phyloP scores from a whole-genome alignment of 192 early-diverging fungal species.

The Dimargaris cristalligena region DNA sequence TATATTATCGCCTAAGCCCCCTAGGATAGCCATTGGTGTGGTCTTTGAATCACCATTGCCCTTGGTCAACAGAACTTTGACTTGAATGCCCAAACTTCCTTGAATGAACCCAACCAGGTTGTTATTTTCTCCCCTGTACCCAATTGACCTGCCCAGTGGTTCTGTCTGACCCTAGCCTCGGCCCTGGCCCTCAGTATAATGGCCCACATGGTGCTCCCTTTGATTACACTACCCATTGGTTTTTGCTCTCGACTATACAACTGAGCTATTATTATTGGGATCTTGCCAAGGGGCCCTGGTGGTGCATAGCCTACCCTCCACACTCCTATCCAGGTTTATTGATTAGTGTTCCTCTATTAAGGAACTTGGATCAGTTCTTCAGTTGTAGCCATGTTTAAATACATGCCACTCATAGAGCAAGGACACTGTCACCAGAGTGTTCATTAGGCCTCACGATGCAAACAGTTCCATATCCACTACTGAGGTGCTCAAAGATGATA shows the following conservation, averaged over 20 bases:
- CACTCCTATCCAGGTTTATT: too few species aligned
- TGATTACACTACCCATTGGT: background rate
- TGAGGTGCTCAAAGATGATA: too few species aligned
- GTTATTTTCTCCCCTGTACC: conserved; percentile 11
- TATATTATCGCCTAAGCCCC: too few species aligned
- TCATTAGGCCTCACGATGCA: background rate
- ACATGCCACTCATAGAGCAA: background rate
- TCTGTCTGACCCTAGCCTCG: background rate
- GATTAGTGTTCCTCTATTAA: too few species aligned
- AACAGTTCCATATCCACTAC: conserved; percentile 3
- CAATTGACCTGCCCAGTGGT: background rate
- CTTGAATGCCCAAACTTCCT: background rate
- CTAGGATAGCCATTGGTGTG: too few species aligned
- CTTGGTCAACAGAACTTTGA: conserved; percentile 13
- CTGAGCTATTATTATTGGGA: background rate
- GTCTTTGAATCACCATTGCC: too few species aligned
- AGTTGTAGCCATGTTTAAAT: too few species aligned
- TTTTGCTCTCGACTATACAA: background rate
- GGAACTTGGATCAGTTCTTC: too few species aligned
- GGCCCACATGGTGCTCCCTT: background rate
- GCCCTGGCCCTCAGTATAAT: background rate
- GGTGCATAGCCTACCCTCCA: background rate
- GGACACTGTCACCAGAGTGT: background rate
- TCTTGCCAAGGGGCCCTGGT: background rate
- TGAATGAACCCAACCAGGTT: background rate